Evolutionary conservation across 2,329 filamentous ascomycete species (phyloP).

Genomic region (Phyllachora maydis): DNA sequence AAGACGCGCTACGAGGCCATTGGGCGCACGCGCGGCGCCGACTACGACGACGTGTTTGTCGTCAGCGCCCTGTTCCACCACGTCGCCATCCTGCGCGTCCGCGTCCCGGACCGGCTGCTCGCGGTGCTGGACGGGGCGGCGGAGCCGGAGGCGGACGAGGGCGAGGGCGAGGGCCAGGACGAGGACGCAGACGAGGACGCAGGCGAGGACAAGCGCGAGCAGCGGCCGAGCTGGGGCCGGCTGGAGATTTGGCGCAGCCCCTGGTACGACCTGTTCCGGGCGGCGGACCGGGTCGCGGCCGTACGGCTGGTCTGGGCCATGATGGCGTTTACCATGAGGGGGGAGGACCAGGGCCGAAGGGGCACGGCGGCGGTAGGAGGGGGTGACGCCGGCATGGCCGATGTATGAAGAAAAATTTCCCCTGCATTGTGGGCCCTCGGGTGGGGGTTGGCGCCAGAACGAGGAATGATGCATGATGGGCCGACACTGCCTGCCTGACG

Average conservation of each 20-base stretch:
- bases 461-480: too few species aligned
- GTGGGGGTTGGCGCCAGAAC: too few species aligned
- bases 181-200: slow-evolving; percentile 7
- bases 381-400: slow-evolving; percentile 4
- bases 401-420: slow-evolving; percentile 1
- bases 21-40: slow-evolving; percentile 22
- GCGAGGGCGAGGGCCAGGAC: slow-evolving; percentile 13
- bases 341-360: slow-evolving; percentile 9
- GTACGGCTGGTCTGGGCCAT: slow-evolving; percentile 36
- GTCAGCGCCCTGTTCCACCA: slow-evolving; percentile 42
- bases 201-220: slow-evolving; percentile 12
- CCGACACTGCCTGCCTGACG: too few species aligned
- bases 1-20: slow-evolving; percentile 37
- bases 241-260: slow-evolving; percentile 33
- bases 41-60: slow-evolving; percentile 40
- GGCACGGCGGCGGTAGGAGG: too few species aligned
- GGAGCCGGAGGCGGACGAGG: slow-evolving; percentile 7
- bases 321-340: slow-evolving; percentile 39
- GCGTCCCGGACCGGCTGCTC: slow-evolving; percentile 32
- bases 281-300: slow-evolving; percentile 30
- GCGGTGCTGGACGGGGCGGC: slow-evolving; percentile 28
- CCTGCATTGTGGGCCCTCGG: too few species aligned
- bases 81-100: slow-evolving; percentile 32
- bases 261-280: slow-evolving; percentile 40
- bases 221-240: slow-evolving; percentile 26